phyloP scores from a whole-genome alignment of 2,329 filamentous ascomycete species.

The Calonectria ilicicola region DNA sequence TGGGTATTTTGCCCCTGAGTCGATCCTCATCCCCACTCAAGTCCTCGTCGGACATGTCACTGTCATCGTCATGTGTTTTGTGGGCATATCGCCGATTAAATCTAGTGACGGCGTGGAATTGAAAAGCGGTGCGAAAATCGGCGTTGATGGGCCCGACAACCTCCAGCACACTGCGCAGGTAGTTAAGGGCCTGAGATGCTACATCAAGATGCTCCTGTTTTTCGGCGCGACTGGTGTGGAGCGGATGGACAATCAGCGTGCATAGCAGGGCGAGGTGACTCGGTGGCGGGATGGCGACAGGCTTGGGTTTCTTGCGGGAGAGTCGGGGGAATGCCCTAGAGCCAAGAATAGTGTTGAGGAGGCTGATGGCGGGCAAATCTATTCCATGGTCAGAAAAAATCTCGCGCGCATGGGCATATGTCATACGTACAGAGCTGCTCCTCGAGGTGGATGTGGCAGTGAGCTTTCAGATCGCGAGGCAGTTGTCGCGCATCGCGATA shows the following conservation, averaged over 20 bases:
- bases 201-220: slow-evolving; percentile 71
- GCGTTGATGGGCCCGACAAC: slow-evolving; percentile 77
- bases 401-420: background rate
- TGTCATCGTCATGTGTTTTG: slow-evolving; percentile 56
- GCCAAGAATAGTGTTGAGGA: slow-evolving; percentile 73
- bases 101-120: slow-evolving; percentile 62
- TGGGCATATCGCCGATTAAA: slow-evolving; percentile 49
- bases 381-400: background rate
- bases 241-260: slow-evolving; percentile 85
- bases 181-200: slow-evolving; percentile 74
- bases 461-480: slow-evolving; percentile 72
- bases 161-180: slow-evolving; percentile 75
- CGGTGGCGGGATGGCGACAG: slow-evolving; percentile 75
- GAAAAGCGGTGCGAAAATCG: slow-evolving; percentile 78
- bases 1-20: slow-evolving; percentile 71
- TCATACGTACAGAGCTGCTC: slow-evolving; percentile 73
- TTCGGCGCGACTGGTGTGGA: slow-evolving; percentile 78
- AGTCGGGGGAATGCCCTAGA: slow-evolving; percentile 57
- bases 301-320: slow-evolving; percentile 42
- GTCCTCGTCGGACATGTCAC: slow-evolving; percentile 54
- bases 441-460: slow-evolving; percentile 80
- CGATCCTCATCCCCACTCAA: slow-evolving; percentile 62
- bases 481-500: slow-evolving; percentile 69
- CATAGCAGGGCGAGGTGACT: slow-evolving; percentile 82
- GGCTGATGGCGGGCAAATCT: slow-evolving; percentile 64